Base-by-base conservation (phyloP, 1,284 basidiomycete species). In the Chondrostereum purpureum region DNA sequence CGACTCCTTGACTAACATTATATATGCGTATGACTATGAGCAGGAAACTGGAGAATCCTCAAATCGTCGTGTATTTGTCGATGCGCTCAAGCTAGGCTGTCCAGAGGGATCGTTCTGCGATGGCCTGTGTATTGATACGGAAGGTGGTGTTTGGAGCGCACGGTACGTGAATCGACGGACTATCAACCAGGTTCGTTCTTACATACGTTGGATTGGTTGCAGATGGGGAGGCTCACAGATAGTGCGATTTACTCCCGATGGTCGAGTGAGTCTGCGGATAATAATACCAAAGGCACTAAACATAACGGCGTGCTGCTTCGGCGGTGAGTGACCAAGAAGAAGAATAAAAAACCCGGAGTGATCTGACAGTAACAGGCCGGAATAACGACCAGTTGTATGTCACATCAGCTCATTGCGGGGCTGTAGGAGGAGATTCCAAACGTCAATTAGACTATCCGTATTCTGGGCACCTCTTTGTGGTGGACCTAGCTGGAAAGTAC, bases 131-230 rank as follows among this genome's bases (percentile, higher is more conserved):
- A 60, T 83, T 27, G 82, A 84, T 56, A 66, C 61, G 42, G 74
- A 78, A 46, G 81, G 80, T n/a, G 71, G 72, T 44, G 62, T 83
- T 43, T 85, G 82, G 81, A 78, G 78, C 55, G 80, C 82, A 43
- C 67, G 80, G 79, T 81, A 51, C 49, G 66, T 40, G n/a, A n/a
- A n/a, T n/a, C n/a, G n/a, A n/a, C n/a, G n/a, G n/a, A n/a, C n/a
- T n/a, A n/a, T n/a, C n/a, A n/a, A n/a, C n/a, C n/a, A n/a, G n/a
- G n/a, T n/a, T n/a, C n/a, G n/a, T n/a, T n/a, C n/a, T n/a, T n/a
- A n/a, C n/a, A n/a, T n/a, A n/a, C n/a, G n/a, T n/a, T n/a, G n/a
- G 44, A 31, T 37, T 52, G 21, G 23, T 19, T 24, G 19, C 49
- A 83, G 80, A 46, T 83, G 80, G 79, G 77, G 76, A 50, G 79